Evolutionary conservation across 148 eudicot species (phyloP).

Genomic region (Tetragonia tetragonoides): DNA sequence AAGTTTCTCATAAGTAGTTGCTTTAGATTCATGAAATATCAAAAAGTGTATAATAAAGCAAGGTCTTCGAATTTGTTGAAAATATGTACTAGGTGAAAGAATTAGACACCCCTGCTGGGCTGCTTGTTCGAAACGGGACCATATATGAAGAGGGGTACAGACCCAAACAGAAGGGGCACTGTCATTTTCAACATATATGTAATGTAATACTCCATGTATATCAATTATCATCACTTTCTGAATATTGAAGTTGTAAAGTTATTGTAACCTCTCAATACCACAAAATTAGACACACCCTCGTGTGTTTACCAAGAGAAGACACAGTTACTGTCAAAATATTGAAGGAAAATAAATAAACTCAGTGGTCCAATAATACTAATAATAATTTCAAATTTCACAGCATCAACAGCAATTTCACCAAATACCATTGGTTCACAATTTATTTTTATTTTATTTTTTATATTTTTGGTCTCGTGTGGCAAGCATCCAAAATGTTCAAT

Average conservation of each 20-base stretch:
- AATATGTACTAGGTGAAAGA: conserved; percentile 14
- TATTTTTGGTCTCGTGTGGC: neutral
- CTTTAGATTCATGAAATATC: conserved; percentile 7
- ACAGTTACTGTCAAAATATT: no score
- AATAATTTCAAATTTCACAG: no score
- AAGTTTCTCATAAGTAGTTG: neutral
- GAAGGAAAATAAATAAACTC: no score
- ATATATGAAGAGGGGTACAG: neutral
- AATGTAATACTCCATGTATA: neutral
- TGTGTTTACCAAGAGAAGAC: neutral
- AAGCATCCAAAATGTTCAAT: neutral
- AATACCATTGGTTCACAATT: neutral
- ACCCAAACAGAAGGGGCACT: conserved; percentile 16
- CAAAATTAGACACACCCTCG: neutral
- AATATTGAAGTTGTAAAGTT: neutral
- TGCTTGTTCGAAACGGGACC: conserved; percentile 9
- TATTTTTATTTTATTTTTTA: neutral
- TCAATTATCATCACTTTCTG: neutral
- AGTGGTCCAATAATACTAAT: no score
- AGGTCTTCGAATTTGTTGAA: neutral
- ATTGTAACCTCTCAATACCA: neutral
- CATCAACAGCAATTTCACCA: no score
- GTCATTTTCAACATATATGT: conserved; percentile 14
- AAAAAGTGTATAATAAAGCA: conserved; percentile 5
- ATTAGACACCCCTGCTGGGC: conserved; percentile 16